Evolutionary conservation across 1,139 yeast species (phyloP).

Genomic region (Scheffersomyces illinoinensis): DNA sequence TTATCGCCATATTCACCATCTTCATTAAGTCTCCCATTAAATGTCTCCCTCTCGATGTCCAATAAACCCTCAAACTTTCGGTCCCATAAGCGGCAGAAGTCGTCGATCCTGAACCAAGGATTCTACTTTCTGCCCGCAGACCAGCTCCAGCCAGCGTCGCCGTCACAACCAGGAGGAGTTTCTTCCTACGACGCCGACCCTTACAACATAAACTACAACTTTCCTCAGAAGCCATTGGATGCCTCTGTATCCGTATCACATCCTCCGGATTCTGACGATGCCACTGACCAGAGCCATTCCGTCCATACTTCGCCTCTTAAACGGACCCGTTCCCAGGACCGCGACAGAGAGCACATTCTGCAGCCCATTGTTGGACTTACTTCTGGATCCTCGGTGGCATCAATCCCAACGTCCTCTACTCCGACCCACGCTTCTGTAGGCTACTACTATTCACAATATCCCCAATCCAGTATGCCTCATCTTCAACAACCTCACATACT

Average conservation of each 20-base stretch:
- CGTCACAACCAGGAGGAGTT: slow-evolving; percentile 1
- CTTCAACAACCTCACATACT: slow-evolving; percentile 5
- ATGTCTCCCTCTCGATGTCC: not conserved
- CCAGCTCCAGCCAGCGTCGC: slow-evolving; percentile 3
- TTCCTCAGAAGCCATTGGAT: slow-evolving; percentile 9
- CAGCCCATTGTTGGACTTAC: not conserved
- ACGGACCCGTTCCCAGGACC: slow-evolving; percentile 9
- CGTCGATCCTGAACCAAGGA: slow-evolving; percentile 38
- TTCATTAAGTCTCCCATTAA: not conserved
- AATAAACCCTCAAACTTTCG: slow-evolving; percentile 6
- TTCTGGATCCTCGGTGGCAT: not conserved
- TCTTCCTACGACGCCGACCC: slow-evolving; percentile 11
- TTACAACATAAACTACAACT: slow-evolving; percentile 11
- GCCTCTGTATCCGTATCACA: not conserved
- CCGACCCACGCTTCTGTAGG: not conserved
- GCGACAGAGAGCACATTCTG: slow-evolving; percentile 1
- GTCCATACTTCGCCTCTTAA: slow-evolving; percentile 11
- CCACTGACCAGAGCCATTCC: slow-evolving; percentile 8
- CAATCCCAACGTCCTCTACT: not conserved
- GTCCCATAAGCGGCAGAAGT: slow-evolving; percentile 46
- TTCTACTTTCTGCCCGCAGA: slow-evolving; percentile 26
- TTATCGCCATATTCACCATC: not conserved
- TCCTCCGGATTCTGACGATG: slow-evolving; percentile 1
- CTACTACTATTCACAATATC: not conserved
- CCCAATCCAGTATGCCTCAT: not conserved